phyloP scores from a whole-genome alignment of 163 green algal genomes.

The Chlamydomonas reinhardtii region DNA sequence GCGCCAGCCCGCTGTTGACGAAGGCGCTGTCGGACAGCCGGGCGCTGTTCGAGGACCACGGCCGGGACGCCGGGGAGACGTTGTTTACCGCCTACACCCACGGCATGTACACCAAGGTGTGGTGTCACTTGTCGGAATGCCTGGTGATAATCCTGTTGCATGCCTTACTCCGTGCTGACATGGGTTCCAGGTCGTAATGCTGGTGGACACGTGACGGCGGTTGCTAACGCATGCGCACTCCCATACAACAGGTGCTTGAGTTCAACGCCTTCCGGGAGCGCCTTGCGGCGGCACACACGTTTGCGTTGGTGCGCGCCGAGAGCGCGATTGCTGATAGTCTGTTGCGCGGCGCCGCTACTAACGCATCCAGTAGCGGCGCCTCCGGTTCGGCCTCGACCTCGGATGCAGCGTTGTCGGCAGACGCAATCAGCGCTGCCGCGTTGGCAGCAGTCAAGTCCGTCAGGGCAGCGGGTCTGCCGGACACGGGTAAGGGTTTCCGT shows the following conservation, averaged over 20 bases:
- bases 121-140: too few species aligned
- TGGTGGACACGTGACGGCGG: too few species aligned
- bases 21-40: slow-evolving; percentile 50
- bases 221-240: too few species aligned
- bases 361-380: not conserved
- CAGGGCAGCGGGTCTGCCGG: not conserved
- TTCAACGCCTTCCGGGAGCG: slow-evolving; percentile 80
- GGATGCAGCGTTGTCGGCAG: not conserved
- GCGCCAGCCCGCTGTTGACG: not conserved
- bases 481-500: too few species aligned
- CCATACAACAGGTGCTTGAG: slow-evolving; percentile 82
- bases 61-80: slow-evolving; percentile 69
- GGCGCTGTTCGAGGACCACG: slow-evolving; percentile 70
- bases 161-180: too few species aligned
- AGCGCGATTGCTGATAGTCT: not conserved
- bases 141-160: too few species aligned
- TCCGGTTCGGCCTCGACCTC: not conserved
- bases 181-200: too few species aligned
- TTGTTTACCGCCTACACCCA: slow-evolving; percentile 69
- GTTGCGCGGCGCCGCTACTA: too few species aligned
- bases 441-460: not conserved
- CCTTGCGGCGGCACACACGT: slow-evolving; percentile 63
- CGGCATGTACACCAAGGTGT: slow-evolving; percentile 78
- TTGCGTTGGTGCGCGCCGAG: slow-evolving; percentile 53
- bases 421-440: not conserved